phyloP scores from a whole-genome alignment of 345 rosid genomes.

The Eucalyptus marginata region DNA sequence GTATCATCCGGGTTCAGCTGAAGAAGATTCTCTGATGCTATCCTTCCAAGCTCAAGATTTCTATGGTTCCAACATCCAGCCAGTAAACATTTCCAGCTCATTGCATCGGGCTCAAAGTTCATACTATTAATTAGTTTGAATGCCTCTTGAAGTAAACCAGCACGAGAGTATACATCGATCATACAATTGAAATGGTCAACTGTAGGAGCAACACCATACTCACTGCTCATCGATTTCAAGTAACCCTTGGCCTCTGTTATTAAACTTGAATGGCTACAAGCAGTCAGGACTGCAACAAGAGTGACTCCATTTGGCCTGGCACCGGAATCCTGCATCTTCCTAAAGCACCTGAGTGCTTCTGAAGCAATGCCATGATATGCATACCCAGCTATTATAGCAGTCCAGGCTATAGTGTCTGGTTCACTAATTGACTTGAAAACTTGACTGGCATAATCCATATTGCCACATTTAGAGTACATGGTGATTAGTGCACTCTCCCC shows the following conservation, averaged over 20 bases:
- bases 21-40: conserved; percentile 50
- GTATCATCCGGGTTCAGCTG: conserved; percentile 49
- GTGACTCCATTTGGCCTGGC: conserved; percentile 59
- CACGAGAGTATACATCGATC: conserved; percentile 57
- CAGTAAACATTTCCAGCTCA: conserved; percentile 71
- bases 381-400: conserved; percentile 56
- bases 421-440: conserved; percentile 41
- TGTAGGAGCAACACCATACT: conserved; percentile 41
- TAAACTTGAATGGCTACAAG: conserved; percentile 69
- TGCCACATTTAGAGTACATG: conserved; percentile 66
- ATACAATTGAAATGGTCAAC: conserved; percentile 62
- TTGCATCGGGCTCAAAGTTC: conserved; percentile 51
- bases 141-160: conserved; percentile 50
- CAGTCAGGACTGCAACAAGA: conserved; percentile 54
- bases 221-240: conserved; percentile 32
- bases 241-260: conserved; percentile 33
- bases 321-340: conserved; percentile 30
- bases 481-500: conserved; percentile 65
- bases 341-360: conserved; percentile 49
- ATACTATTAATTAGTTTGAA: conserved; percentile 30
- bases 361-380: conserved; percentile 63
- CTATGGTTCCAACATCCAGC: conserved; percentile 66
- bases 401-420: conserved; percentile 76
- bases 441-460: conserved; percentile 37
- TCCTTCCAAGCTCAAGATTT: conserved; percentile 53